These are phyloP conservation scores for Podochytrium sp. DNA, from an alignment of 192 early-diverging fungal species.

Conservation along the genomic window DNA sequence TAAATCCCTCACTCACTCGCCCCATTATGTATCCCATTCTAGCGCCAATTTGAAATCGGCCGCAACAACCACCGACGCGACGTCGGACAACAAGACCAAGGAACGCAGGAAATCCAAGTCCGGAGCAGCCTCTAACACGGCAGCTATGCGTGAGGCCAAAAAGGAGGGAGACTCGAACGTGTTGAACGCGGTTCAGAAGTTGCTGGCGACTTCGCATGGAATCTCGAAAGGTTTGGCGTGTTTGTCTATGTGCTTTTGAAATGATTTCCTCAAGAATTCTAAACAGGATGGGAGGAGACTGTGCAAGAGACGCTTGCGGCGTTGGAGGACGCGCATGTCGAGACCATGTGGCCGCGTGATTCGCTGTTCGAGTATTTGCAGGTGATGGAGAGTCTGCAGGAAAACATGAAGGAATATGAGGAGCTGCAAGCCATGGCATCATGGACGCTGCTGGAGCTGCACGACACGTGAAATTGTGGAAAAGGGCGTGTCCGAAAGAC, in stretches of 20 bases:
- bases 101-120: no score
- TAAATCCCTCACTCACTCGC: no score
- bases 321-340: conserved; percentile 29
- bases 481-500: background rate
- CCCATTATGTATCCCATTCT: background rate
- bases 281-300: conserved; percentile 49
- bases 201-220: conserved; percentile 38
- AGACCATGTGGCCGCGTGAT: conserved; percentile 54
- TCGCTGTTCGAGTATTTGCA: conserved; percentile 54
- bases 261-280: background rate
- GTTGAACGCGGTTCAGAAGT: conserved; percentile 36
- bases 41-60: conserved; percentile 12
- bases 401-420: conserved; percentile 56
- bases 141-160: no score
- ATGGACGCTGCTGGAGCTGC: conserved; percentile 38
- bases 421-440: conserved; percentile 48
- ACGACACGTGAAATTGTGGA: conserved; percentile 32
- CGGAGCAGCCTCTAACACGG: no score
- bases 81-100: no score
- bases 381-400: conserved; percentile 50
- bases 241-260: background rate
- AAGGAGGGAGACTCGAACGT: conserved; percentile 17
- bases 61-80: no score
- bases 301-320: conserved; percentile 45
- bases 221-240: conserved; percentile 38